Percentiles rank a stretch among this genome's conserved stretches.
These are phyloP conservation scores for Combretum micranthum DNA, from an alignment of 345 rosid species.

Conservation along the genomic window DNA sequence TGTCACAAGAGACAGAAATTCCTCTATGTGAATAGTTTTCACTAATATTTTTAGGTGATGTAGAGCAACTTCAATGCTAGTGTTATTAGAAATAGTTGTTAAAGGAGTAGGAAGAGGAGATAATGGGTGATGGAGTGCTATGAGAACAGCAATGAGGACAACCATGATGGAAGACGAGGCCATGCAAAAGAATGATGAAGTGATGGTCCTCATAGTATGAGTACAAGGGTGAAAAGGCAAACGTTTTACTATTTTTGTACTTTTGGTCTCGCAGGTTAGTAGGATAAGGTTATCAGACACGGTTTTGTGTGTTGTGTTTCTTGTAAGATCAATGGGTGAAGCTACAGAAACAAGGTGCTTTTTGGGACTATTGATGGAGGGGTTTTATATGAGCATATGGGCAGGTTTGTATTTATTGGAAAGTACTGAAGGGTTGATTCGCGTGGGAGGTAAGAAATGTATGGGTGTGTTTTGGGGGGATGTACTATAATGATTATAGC, in stretches of 20 bases:
- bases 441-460: constrained; percentile 41
- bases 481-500: no score
- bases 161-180: no score
- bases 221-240: no score
- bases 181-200: no score
- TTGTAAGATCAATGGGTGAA: background rate
- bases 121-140: constrained; percentile 32
- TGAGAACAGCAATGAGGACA: constrained; percentile 12
- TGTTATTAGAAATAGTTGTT: constrained; percentile 4
- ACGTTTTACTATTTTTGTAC: no score
- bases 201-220: no score
- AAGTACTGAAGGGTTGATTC: constrained; percentile 11
- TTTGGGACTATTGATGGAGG: constrained; percentile 12
- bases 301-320: constrained; percentile 18
- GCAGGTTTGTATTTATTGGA: background rate
- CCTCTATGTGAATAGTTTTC: constrained; percentile 8
- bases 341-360: background rate
- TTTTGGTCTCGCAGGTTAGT: no score
- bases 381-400: background rate
- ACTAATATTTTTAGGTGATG: background rate
- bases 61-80: background rate
- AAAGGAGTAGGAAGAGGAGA: constrained; percentile 24
- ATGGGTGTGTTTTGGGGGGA: constrained; percentile 2
- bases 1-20: constrained; percentile 6
- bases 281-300: no score